phyloP scores from a whole-genome alignment of 2,329 filamentous ascomycete species.

The Fonsecaea erecta region DNA sequence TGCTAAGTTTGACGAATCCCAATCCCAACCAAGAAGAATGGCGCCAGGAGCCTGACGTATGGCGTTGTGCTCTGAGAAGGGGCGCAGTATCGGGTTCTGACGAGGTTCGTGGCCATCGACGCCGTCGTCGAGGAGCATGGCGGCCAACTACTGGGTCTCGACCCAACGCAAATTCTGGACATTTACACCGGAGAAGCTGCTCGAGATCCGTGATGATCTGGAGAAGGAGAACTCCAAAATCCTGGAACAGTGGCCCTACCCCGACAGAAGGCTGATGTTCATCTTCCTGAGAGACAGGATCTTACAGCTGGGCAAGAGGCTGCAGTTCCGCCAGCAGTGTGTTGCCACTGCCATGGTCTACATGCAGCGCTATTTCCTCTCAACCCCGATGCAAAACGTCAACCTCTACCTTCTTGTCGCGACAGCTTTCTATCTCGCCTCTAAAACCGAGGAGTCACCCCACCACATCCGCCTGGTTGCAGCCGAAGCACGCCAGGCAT shows the following conservation, averaged over 20 bases:
- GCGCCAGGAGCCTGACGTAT: background rate
- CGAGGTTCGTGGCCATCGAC: background rate
- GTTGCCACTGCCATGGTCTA: constrained; percentile 95
- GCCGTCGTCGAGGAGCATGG: constrained; percentile 61
- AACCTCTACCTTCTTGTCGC: constrained; percentile 92
- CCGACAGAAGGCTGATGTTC: constrained; percentile 78
- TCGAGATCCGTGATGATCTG: constrained; percentile 73
- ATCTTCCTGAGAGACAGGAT: constrained; percentile 93
- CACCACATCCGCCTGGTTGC: constrained; percentile 94
- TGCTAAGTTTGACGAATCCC: background rate
- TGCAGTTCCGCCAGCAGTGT: constrained; percentile 85
- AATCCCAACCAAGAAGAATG: background rate
- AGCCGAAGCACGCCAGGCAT: constrained; percentile 81
- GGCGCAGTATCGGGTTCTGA: background rate
- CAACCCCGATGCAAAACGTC: constrained; percentile 86
- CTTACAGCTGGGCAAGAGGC: constrained; percentile 78
- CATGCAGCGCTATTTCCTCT: constrained; percentile 89
- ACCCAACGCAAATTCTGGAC: constrained; percentile 90
- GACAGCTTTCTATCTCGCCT: constrained; percentile 93
- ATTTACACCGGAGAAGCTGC: constrained; percentile 81
- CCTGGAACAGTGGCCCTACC: constrained; percentile 78
- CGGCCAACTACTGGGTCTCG: constrained; percentile 95
- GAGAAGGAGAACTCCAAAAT: constrained; percentile 72
- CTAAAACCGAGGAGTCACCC: constrained; percentile 97
- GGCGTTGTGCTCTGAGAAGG: background rate